Percentiles rank a stretch among this genome's conserved stretches.
phyloP scores from a whole-genome alignment of 164 flowering plant genomes.

The Stephania yunnanensis region DNA sequence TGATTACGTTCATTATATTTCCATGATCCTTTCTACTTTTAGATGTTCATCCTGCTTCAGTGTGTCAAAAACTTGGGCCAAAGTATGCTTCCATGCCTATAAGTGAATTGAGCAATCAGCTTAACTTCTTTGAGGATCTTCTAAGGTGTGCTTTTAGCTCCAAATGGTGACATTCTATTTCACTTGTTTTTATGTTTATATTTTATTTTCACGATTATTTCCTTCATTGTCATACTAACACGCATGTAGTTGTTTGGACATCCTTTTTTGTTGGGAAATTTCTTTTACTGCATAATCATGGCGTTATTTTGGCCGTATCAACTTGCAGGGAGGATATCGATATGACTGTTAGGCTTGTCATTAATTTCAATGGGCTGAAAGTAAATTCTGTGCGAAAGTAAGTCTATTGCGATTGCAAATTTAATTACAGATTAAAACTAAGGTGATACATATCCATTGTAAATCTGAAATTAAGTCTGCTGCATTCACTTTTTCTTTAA shows the following conservation, averaged over 20 bases:
- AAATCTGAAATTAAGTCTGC: background rate
- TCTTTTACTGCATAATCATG: background rate
- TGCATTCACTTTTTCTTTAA: background rate
- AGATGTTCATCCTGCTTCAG: constrained; percentile 80
- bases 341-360: constrained; percentile 94
- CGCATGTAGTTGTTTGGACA: background rate
- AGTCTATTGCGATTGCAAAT: constrained; percentile 19
- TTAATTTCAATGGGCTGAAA: constrained; percentile 83
- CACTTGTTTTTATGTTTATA: background rate
- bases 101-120: constrained; percentile 46
- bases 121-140: constrained; percentile 76
- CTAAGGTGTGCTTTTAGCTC: constrained; percentile 50
- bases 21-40: constrained; percentile 3
- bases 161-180: background rate
- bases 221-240: background rate
- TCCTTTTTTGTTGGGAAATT: background rate
- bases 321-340: constrained; percentile 77
- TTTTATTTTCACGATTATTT: background rate
- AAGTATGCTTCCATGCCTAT: constrained; percentile 71
- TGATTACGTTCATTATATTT: background rate
- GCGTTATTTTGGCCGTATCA: background rate
- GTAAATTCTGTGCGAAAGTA: constrained; percentile 74
- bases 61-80: constrained; percentile 74
- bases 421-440: background rate
- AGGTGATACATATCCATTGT: background rate